Conservation (phyloP, 1,139 yeast genomes). For the Martiniozyma asiatica region DNA sequence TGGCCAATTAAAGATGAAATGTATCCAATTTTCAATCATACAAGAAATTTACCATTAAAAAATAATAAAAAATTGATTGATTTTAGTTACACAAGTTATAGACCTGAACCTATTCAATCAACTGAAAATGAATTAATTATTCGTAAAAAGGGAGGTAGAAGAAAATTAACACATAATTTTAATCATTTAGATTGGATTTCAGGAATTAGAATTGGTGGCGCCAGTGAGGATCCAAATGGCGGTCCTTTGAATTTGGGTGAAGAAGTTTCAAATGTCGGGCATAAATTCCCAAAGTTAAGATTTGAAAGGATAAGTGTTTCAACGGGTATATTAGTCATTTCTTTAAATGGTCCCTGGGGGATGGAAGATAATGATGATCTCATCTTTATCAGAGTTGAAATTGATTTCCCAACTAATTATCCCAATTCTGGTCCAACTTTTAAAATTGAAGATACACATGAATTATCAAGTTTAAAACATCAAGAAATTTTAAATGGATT, state of each 20-base stretch:
- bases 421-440: constrained; percentile 54
- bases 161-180: constrained; percentile 15
- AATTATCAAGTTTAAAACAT: constrained; percentile 36
- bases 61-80: constrained; percentile 25
- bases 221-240: constrained; percentile 20
- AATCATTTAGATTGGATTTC: constrained; percentile 88
- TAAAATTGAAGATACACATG: constrained; percentile 68
- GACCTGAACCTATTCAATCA: constrained; percentile 32
- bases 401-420: constrained; percentile 58
- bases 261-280: constrained; percentile 83
- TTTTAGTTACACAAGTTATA: constrained; percentile 36
- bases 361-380: constrained; percentile 38
- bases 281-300: constrained; percentile 73
- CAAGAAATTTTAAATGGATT: constrained; percentile 40
- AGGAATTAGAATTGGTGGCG: constrained; percentile 69
- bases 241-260: constrained; percentile 72
- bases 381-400: constrained; percentile 56
- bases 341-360: constrained; percentile 68
- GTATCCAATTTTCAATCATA: constrained; percentile 46
- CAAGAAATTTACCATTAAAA: constrained; percentile 20
- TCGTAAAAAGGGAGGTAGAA: constrained; percentile 10
- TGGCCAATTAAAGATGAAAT: constrained; percentile 65
- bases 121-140: constrained; percentile 16
- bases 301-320: constrained; percentile 85
- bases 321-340: constrained; percentile 65